phyloP scores from a whole-genome alignment of 306 rosid genomes.

The Sindora glabra region DNA sequence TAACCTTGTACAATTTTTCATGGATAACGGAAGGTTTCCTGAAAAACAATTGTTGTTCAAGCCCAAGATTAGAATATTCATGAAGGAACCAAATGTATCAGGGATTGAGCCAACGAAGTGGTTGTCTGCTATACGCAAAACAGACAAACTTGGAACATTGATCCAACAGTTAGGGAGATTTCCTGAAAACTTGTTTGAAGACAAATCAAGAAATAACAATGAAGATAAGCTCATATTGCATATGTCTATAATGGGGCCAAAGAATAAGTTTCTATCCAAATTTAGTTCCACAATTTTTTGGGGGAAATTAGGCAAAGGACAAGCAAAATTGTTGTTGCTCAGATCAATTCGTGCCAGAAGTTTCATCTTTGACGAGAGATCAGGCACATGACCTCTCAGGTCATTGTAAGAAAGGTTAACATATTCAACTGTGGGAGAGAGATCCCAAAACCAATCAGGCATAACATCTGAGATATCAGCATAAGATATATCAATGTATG shows the following conservation, averaged over 20 bases:
- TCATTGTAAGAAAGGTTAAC: neutral
- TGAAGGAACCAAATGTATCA: slow-evolving; percentile 5
- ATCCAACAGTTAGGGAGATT: slow-evolving; percentile 8
- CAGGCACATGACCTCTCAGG: too few relatives aligned
- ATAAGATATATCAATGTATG: neutral
- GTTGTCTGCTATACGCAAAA: neutral
- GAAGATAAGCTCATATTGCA: neutral
- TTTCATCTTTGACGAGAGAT: neutral
- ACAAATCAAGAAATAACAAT: neutral
- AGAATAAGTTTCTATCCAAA: neutral
- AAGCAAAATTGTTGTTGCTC: too few relatives aligned
- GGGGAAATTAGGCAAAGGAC: too few relatives aligned
- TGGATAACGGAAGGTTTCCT: neutral
- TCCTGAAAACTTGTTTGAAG: slow-evolving; percentile 2
- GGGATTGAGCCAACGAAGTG: slow-evolving; percentile 15
- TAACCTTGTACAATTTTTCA: neutral
- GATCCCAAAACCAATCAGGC: too few relatives aligned
- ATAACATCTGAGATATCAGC: neutral
- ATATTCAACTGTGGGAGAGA: neutral
- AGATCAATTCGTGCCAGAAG: neutral
- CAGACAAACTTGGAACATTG: neutral
- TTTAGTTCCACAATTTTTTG: too few relatives aligned
- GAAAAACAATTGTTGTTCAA: neutral
- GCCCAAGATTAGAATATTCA: neutral
- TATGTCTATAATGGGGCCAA: neutral